phyloP scores from a whole-genome alignment of 371 early-diverging fungal species.

The Mycotypha africana region DNA sequence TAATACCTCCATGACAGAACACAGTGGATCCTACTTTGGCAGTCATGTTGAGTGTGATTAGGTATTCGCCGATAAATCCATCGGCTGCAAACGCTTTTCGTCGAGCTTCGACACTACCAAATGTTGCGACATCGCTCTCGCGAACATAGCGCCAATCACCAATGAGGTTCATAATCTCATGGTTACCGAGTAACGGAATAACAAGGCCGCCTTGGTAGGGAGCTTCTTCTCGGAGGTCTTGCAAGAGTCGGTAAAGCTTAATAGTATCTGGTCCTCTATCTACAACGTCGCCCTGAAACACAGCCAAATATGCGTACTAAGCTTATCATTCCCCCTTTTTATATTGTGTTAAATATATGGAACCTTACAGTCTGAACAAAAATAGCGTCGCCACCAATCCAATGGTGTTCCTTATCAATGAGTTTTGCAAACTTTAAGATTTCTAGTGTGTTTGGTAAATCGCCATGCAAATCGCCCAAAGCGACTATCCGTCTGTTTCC shows the following conservation, averaged over 20 bases:
- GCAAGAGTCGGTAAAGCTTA: constrained; percentile 53
- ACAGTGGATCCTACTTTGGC: constrained; percentile 59
- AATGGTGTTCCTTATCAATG: constrained; percentile 51
- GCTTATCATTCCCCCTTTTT: not conserved
- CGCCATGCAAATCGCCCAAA: constrained; percentile 78
- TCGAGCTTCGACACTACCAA: constrained; percentile 55
- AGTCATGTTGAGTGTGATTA: constrained; percentile 52
- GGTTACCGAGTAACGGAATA: constrained; percentile 58
- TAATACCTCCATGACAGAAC: constrained; percentile 73
- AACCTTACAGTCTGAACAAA: constrained; percentile 45
- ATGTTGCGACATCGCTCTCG: constrained; percentile 53
- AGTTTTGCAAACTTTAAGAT: constrained; percentile 61
- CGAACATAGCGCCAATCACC: constrained; percentile 73
- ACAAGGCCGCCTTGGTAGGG: constrained; percentile 51
- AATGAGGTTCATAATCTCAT: constrained; percentile 73
- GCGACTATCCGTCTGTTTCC: constrained; percentile 72
- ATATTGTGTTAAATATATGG: not conserved
- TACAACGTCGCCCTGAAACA: constrained; percentile 62
- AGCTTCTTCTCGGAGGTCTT: constrained; percentile 57
- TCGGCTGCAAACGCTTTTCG: constrained; percentile 48
- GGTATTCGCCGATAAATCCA: constrained; percentile 65
- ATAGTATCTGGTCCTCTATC: constrained; percentile 75
- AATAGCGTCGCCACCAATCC: constrained; percentile 58
- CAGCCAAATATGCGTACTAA: not conserved
- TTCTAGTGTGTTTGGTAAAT: constrained; percentile 46